Evolutionary conservation across 257 asterid species (phyloP), one percentile per base, ranked within the genome.

Genomic region (Catharanthus roseus): DNA sequence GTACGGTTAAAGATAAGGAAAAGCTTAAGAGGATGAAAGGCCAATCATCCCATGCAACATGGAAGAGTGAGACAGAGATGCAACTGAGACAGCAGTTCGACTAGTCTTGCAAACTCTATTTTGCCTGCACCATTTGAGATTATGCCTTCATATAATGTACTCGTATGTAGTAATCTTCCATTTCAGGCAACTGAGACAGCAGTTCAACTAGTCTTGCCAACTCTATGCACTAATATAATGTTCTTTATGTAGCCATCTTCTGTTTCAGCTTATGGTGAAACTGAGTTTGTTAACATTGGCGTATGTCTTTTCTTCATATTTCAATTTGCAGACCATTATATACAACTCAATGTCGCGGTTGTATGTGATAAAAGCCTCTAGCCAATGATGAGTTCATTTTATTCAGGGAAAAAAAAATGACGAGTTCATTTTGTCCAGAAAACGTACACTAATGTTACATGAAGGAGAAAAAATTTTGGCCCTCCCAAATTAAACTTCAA

Each of bases 31-130:
- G 99, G 76, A 91, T 95, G 97, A 95, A 88, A 80, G 97, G 99
- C 1, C 99, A 91, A 73, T 91, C 97, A 8, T 88, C 99, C 33
- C 99, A 91, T 67, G 97, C 97, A 1, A 72, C 96, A 2, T 95
- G 99, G 99, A 95, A 95, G 73, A 95, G 96, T 72, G 99, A 95
- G 82, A 88, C 97, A 5, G 97, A 95, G 84, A 95, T 95, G 99
- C 96, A 89, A 55, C 96, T 91, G 23, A 82, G 99, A 23, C 99
- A 95, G 83, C 99, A 95, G 78, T 95, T 95, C 78, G 99, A 95
- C 82, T 91, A 91, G 84, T 42, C 3, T 26, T 5, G 0, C 6
- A 13, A 23, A 47, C 34, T 60, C 60, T 38, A 36, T 28, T 41
- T 41, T 21, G 7, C 34, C 0, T 39, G 11, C 18, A 0, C 19